Evolutionary conservation across 1,139 yeast genomes (phyloP).

Genomic region (Hansenula lynferdii): DNA sequence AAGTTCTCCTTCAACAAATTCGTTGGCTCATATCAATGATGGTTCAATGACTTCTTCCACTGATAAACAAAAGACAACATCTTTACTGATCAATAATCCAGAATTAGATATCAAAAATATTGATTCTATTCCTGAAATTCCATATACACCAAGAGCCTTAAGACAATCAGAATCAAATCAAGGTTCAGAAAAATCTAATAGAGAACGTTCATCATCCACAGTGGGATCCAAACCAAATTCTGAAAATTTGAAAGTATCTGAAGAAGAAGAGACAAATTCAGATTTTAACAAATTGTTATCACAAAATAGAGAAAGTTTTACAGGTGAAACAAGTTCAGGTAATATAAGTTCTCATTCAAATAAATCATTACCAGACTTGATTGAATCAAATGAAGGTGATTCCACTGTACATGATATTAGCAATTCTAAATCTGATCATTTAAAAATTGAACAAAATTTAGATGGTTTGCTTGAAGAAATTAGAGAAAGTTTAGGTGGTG

Average conservation of each 20-base stretch:
- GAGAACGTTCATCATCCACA: slow-evolving; percentile 2
- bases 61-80: neutral
- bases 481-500: slow-evolving; percentile 15
- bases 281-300: slow-evolving; percentile 1
- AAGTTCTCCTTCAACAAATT: slow-evolving; percentile 16
- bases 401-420: slow-evolving; percentile 12
- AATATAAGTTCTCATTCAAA: neutral
- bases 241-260: neutral
- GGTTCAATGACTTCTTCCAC: neutral
- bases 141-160: slow-evolving; percentile 17
- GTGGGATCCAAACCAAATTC: neutral
- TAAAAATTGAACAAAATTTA: slow-evolving; percentile 6
- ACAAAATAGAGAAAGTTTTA: slow-evolving; percentile 12
- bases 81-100: slow-evolving; percentile 8
- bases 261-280: neutral
- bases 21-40: slow-evolving; percentile 10
- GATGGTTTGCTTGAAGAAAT: slow-evolving; percentile 21
- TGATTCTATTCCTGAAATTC: slow-evolving; percentile 19
- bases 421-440: slow-evolving; percentile 7
- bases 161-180: slow-evolving; percentile 6
- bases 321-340: slow-evolving; percentile 6
- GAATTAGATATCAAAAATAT: slow-evolving; percentile 6
- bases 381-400: slow-evolving; percentile 10
- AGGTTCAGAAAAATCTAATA: slow-evolving; percentile 2
- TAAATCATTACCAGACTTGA: slow-evolving; percentile 3